Percentiles rank a stretch among this genome's conserved stretches.
Conservation (phyloP, 2,329 filamentous ascomycete species). For the Cladosporium colombiae region DNA sequence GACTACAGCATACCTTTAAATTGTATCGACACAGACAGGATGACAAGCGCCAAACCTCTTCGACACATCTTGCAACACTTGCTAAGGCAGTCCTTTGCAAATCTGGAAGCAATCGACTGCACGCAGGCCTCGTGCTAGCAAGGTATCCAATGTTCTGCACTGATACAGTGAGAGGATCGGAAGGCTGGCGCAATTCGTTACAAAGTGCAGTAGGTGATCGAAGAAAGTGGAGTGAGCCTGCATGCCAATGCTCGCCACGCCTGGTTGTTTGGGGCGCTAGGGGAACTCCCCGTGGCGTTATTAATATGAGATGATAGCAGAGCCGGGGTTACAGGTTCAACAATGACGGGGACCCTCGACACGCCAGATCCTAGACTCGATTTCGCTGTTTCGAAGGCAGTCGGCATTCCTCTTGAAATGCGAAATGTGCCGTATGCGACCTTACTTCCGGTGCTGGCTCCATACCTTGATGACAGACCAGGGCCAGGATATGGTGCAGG, state of each 20-base stretch:
- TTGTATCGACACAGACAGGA: neutral
- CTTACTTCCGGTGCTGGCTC: neutral
- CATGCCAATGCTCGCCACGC: neutral
- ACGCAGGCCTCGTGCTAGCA: neutral
- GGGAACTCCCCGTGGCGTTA: neutral
- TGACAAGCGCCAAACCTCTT: neutral
- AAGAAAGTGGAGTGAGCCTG: neutral
- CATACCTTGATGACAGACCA: neutral
- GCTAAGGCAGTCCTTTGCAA: neutral
- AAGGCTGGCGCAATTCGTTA: neutral
- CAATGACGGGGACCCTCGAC: neutral
- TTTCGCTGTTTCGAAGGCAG: neutral
- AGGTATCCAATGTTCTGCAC: neutral
- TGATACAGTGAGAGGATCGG: neutral
- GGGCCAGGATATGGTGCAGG: neutral
- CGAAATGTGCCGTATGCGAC: neutral
- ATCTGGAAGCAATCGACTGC: neutral
- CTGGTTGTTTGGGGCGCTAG: neutral
- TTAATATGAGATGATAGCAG: neutral
- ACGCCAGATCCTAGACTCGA: neutral
- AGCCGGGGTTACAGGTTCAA: neutral
- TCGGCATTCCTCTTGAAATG: neutral
- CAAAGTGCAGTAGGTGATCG: neutral
- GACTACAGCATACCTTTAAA: neutral
- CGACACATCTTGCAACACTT: neutral